Conservation (phyloP, 164 flowering plant species). For the Malania oleifera region DNA sequence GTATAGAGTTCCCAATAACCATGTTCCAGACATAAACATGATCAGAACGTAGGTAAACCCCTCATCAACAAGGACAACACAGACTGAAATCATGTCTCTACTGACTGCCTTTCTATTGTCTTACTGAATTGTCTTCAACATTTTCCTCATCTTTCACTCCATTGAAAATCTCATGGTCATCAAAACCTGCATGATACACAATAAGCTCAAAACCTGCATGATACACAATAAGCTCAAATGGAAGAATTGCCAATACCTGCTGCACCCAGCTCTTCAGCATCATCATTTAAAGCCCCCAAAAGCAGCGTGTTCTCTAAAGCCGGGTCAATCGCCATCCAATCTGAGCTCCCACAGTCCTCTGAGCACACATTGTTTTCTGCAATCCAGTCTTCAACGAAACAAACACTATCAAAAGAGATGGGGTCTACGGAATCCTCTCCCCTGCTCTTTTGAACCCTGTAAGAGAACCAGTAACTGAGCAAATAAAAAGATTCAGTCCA, state of each 20-base stretch:
- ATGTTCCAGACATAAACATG: neutral
- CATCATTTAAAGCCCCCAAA: constrained; percentile 34
- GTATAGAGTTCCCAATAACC: neutral
- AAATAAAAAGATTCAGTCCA: too few species aligned
- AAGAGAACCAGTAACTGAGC: constrained; percentile 6
- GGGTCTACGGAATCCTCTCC: constrained; percentile 44
- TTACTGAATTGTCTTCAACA: constrained; percentile 14
- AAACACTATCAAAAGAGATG: constrained; percentile 38
- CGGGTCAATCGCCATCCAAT: constrained; percentile 55
- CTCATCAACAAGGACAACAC: neutral
- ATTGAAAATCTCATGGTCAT: constrained; percentile 48
- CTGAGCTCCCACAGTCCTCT: constrained; percentile 34
- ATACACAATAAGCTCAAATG: neutral
- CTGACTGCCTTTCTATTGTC: constrained; percentile 7
- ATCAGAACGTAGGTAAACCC: neutral
- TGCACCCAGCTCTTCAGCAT: constrained; percentile 38
- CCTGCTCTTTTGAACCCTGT: constrained; percentile 26
- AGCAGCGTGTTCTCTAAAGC: constrained; percentile 29
- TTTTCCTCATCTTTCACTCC: constrained; percentile 29
- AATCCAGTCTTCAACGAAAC: constrained; percentile 57
- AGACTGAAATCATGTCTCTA: neutral
- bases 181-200: constrained; percentile 41
- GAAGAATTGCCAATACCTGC: constrained; percentile 39
- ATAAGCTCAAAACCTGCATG: constrained; percentile 18
- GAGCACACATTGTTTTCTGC: constrained; percentile 30